Evolutionary conservation across 345 rosid genomes (phyloP).

Genomic region (Lepidium africanum): DNA sequence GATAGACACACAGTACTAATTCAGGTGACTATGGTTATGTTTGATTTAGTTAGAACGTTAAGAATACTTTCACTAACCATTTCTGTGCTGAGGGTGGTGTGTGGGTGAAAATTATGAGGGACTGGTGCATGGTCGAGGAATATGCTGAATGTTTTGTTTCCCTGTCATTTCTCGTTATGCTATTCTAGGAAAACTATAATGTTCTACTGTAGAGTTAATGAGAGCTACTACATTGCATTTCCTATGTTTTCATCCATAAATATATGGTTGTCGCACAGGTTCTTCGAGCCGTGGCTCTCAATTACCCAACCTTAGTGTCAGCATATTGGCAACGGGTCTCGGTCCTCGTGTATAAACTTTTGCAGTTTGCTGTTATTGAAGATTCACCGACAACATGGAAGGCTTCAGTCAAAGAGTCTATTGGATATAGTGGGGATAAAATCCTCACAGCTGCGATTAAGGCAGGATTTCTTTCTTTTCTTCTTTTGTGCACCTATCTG

Average conservation of each 20-base stretch:
- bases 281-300: constrained; percentile 74
- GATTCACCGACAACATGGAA: constrained; percentile 42
- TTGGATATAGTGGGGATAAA: constrained; percentile 61
- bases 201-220: neutral
- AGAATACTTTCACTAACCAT: neutral
- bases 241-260: constrained; percentile 4
- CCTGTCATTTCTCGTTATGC: neutral
- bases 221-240: constrained; percentile 1
- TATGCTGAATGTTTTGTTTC: constrained; percentile 2
- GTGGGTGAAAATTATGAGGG: neutral
- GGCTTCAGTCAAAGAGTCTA: constrained; percentile 40
- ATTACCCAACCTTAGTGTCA: constrained; percentile 55
- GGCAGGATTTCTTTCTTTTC: constrained; percentile 26
- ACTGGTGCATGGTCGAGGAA: neutral
- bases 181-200: neutral
- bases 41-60: neutral
- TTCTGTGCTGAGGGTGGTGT: constrained; percentile 7
- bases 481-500: no score
- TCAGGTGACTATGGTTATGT: neutral
- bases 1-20: neutral
- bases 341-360: constrained; percentile 39
- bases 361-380: constrained; percentile 41
- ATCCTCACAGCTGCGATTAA: constrained; percentile 65
- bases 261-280: constrained; percentile 44
- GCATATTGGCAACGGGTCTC: constrained; percentile 62